A percentile compares a stretch with the other conserved stretches of the same genome.
phyloP scores from a whole-genome alignment of 768 basidiomycete species.

The Plicaturopsis crispa region DNA sequence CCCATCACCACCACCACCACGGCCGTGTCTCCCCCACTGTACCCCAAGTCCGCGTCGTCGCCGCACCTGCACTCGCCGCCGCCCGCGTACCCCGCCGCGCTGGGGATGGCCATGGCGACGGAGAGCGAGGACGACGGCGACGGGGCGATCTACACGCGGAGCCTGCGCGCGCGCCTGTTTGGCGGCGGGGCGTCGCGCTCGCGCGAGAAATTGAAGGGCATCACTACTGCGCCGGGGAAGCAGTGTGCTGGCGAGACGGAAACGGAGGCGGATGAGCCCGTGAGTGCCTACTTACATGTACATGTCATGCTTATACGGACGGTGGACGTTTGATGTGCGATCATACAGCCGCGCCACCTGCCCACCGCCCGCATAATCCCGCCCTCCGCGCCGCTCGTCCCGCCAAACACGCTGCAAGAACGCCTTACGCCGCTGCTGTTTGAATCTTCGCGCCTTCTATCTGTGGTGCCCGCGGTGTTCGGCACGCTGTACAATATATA shows the following conservation, averaged over 20 bases:
- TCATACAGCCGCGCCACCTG: constrained; percentile 51
- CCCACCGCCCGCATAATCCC: constrained; percentile 62
- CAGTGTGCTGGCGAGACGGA: constrained; percentile 71
- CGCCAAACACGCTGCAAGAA: constrained; percentile 36
- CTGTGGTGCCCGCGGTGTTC: constrained; percentile 64
- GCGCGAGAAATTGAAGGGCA: constrained; percentile 34
- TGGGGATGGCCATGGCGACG: too few relatives aligned
- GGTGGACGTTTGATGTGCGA: too few relatives aligned
- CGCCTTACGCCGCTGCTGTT: constrained; percentile 55
- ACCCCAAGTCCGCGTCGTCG: too few relatives aligned
- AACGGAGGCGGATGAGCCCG: constrained; percentile 71
- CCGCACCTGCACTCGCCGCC: too few relatives aligned
- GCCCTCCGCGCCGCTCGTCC: constrained; percentile 40
- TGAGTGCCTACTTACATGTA: constrained; percentile 29
- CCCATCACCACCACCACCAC: too few relatives aligned
- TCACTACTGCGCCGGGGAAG: constrained; percentile 56
- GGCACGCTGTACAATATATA: constrained; percentile 60
- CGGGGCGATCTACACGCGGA: too few relatives aligned
- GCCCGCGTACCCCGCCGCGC: too few relatives aligned
- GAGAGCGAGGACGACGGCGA: too few relatives aligned
- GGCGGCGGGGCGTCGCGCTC: constrained; percentile 14
- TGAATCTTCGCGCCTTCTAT: constrained; percentile 60
- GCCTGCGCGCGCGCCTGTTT: constrained; percentile 25
- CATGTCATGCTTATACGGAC: too few relatives aligned
- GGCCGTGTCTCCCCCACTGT: too few relatives aligned